These are phyloP conservation scores for Coemansia sp. DNA, from an alignment of 192 early-diverging fungal species.

Conservation along the genomic window DNA sequence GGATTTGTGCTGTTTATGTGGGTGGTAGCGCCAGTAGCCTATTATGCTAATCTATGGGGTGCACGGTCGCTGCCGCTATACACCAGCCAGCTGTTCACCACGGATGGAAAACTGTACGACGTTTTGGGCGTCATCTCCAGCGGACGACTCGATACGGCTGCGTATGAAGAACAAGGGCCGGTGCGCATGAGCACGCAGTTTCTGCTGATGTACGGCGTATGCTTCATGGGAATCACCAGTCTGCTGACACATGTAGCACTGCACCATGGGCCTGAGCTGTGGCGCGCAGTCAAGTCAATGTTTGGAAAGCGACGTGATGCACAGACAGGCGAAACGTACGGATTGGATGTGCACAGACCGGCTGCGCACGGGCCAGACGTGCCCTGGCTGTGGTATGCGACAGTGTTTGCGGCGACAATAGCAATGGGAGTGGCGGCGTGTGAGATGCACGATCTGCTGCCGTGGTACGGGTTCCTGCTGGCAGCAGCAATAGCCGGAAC, in stretches of 20 bases:
- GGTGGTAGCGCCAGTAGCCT: conserved; percentile 62
- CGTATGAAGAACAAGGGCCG: conserved; percentile 56
- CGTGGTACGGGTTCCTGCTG: conserved; percentile 68
- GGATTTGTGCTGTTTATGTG: conserved; percentile 66
- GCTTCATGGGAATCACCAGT: conserved; percentile 62
- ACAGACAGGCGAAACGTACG: conserved; percentile 65
- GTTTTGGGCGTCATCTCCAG: conserved; percentile 52
- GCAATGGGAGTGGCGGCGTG: conserved; percentile 29
- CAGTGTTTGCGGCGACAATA: conserved; percentile 19
- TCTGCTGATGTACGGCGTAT: conserved; percentile 62
- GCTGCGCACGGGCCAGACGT: no score
- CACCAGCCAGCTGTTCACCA: conserved; percentile 54
- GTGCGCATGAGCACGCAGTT: conserved; percentile 63
- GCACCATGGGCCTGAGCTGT: conserved; percentile 61
- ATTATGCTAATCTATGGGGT: conserved; percentile 61
- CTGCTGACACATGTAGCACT: conserved; percentile 59
- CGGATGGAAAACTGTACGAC: conserved; percentile 52
- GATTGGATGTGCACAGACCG: no score
- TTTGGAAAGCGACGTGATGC: conserved; percentile 57
- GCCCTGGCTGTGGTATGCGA: conserved; percentile 63
- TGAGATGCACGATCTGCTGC: conserved; percentile 25
- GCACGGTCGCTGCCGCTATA: conserved; percentile 57
- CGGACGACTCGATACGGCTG: conserved; percentile 48
- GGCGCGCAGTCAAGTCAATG: conserved; percentile 59
- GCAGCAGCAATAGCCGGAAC: conserved; percentile 53